Conservation (phyloP, 2,329 filamentous ascomycete genomes). For the Phoma sp. region DNA sequence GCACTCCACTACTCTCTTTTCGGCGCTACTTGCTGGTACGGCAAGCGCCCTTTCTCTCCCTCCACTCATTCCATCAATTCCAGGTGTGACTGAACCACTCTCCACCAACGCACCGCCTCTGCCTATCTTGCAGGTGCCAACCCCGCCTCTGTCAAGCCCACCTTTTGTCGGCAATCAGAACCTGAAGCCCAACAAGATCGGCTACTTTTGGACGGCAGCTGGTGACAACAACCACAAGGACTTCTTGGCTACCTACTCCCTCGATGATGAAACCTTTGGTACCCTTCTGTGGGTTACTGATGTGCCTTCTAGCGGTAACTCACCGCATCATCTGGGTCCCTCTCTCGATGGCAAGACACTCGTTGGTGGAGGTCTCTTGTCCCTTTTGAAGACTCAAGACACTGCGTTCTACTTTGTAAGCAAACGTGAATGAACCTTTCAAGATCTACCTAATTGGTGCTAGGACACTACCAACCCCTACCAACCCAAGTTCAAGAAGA, state of each 20-base stretch:
- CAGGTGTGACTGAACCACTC: conserved; percentile 66
- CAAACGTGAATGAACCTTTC: too few species aligned
- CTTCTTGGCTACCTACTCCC: conserved; percentile 65
- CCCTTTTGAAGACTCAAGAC: conserved; percentile 66
- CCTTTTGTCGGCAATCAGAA: conserved; percentile 60
- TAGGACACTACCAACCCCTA: conserved; percentile 65
- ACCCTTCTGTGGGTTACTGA: conserved; percentile 65
- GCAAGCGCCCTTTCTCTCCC: conserved; percentile 53
- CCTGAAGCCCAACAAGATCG: conserved; percentile 71
- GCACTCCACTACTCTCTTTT: conserved; percentile 31
- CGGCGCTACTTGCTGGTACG: conserved; percentile 26
- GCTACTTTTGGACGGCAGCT: conserved; percentile 69
- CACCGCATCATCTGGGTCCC: conserved; percentile 65
- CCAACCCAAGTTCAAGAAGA: conserved; percentile 65
- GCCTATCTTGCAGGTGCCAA: conserved; percentile 66
- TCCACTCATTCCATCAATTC: conserved; percentile 65
- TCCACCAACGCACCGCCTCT: conserved; percentile 59
- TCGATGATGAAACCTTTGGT: conserved; percentile 70
- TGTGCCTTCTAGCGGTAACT: conserved; percentile 66
- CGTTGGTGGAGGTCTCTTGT: conserved; percentile 65
- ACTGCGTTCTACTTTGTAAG: conserved; percentile 70
- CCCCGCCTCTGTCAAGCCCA: conserved; percentile 63
- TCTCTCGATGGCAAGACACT: conserved; percentile 65
- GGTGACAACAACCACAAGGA: conserved; percentile 67
- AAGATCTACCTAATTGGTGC: too few species aligned